These are phyloP conservation scores for Schwanniomyces vanrijiae DNA, from an alignment of 805 yeast genomes.

Conservation along the genomic window DNA sequence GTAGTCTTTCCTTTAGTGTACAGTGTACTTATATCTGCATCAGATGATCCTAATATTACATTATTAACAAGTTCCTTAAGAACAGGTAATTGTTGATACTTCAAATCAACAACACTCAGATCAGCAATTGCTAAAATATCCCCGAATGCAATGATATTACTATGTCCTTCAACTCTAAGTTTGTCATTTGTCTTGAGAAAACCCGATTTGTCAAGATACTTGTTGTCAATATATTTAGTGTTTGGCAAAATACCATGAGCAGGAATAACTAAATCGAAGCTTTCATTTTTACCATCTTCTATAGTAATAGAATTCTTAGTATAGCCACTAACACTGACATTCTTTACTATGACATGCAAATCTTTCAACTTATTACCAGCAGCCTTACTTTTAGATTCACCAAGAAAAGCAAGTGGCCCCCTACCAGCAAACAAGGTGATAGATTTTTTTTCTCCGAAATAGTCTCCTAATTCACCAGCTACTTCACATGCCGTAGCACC, in stretches of 20 bases:
- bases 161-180: constrained; percentile 22
- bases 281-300: constrained; percentile 14
- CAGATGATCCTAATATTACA: constrained; percentile 12
- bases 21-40: constrained; percentile 8
- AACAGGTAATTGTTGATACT: constrained; percentile 17
- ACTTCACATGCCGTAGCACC: constrained; percentile 41
- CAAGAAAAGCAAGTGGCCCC: constrained; percentile 15
- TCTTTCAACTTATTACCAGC: constrained; percentile 17
- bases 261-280: constrained; percentile 31
- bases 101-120: constrained; percentile 25
- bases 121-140: constrained; percentile 27
- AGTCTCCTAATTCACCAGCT: constrained; percentile 35
- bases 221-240: constrained; percentile 26
- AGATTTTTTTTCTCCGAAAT: constrained; percentile 13
- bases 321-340: constrained; percentile 12
- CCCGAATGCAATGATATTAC: constrained; percentile 34
- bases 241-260: constrained; percentile 29
- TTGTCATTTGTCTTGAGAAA: constrained; percentile 27
- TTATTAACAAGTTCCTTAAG: constrained; percentile 13
- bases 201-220: constrained; percentile 24
- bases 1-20: constrained; percentile 12
- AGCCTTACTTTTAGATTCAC: constrained; percentile 9
- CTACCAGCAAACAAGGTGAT: constrained; percentile 28
- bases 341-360: constrained; percentile 18
- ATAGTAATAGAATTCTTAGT: constrained; percentile 8